phyloP scores from a whole-genome alignment of 768 basidiomycete genomes.

The Auricularia sp. region DNA sequence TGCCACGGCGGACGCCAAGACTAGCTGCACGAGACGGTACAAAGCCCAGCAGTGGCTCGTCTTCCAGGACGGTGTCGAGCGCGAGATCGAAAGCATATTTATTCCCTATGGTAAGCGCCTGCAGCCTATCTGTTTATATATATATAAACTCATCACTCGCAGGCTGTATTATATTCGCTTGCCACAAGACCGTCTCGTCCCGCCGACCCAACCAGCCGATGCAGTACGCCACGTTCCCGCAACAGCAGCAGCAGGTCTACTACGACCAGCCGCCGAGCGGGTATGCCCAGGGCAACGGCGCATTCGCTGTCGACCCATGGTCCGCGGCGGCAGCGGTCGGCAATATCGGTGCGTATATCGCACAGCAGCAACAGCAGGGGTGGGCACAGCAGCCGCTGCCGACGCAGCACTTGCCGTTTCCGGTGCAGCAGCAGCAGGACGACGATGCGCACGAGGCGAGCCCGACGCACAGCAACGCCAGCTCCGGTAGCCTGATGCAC shows the following conservation, averaged over 20 bases:
- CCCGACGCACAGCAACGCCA: not conserved
- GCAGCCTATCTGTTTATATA: constrained; percentile 16
- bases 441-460: not conserved
- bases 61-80: constrained; percentile 34
- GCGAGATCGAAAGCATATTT: constrained; percentile 76
- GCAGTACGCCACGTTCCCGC: not conserved
- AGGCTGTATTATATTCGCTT: constrained; percentile 65
- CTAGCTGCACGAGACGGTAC: constrained; percentile 77
- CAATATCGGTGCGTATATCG: too few relatives aligned
- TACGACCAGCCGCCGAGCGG: not conserved
- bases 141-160: constrained; percentile 2
- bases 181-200: constrained; percentile 50
- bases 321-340: too few relatives aligned
- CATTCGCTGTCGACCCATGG: too few relatives aligned
- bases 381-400: constrained; percentile 34
- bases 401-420: not conserved
- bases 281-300: not conserved
- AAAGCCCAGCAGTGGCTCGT: constrained; percentile 57
- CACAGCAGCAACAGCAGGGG: constrained; percentile 30
- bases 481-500: not conserved
- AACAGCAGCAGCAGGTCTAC: not conserved
- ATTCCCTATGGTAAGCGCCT: constrained; percentile 70
- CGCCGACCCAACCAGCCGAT: not conserved
- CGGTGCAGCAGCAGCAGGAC: not conserved
- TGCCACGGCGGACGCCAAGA: constrained; percentile 42